phyloP scores from a whole-genome alignment of 495 filamentous ascomycete species.

The Hypoxylon fuscum region DNA sequence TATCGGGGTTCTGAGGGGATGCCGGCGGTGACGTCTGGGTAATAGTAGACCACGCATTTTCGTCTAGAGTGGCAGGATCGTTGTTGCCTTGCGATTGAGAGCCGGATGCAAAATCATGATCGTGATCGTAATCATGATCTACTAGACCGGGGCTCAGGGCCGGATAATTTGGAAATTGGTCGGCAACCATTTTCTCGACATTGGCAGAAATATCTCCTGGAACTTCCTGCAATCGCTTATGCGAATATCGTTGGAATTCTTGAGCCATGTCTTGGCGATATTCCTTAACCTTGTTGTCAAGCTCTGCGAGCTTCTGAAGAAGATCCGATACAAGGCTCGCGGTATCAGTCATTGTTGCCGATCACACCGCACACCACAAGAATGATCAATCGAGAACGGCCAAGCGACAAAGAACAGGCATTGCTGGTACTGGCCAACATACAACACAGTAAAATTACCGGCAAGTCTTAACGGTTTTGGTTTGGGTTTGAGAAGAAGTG shows the following conservation, averaged over 20 bases:
- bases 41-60: slow-evolving; percentile 43
- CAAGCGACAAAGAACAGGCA: slow-evolving; percentile 39
- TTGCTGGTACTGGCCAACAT: slow-evolving; percentile 30
- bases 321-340: slow-evolving; percentile 58
- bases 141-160: slow-evolving; percentile 46
- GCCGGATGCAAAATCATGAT: slow-evolving; percentile 19
- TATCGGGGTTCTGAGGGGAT: slow-evolving; percentile 50
- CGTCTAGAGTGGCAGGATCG: slow-evolving; percentile 30
- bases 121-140: too few relatives aligned
- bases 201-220: slow-evolving; percentile 55
- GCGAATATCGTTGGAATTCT: slow-evolving; percentile 59
- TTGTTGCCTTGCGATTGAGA: slow-evolving; percentile 23
- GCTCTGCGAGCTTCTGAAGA: slow-evolving; percentile 58
- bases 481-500: not conserved
- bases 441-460: not conserved
- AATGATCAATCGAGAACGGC: slow-evolving; percentile 36
- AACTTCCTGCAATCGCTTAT: slow-evolving; percentile 54
- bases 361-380: slow-evolving; percentile 35
- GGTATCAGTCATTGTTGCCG: slow-evolving; percentile 58
- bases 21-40: slow-evolving; percentile 54
- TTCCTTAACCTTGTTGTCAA: slow-evolving; percentile 58
- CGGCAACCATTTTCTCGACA: slow-evolving; percentile 54
- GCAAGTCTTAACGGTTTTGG: not conserved
- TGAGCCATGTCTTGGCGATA: slow-evolving; percentile 60
- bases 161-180: slow-evolving; percentile 54